Conservation (phyloP, 352 stramenopile genomes). For the Peronospora tabacina region DNA sequence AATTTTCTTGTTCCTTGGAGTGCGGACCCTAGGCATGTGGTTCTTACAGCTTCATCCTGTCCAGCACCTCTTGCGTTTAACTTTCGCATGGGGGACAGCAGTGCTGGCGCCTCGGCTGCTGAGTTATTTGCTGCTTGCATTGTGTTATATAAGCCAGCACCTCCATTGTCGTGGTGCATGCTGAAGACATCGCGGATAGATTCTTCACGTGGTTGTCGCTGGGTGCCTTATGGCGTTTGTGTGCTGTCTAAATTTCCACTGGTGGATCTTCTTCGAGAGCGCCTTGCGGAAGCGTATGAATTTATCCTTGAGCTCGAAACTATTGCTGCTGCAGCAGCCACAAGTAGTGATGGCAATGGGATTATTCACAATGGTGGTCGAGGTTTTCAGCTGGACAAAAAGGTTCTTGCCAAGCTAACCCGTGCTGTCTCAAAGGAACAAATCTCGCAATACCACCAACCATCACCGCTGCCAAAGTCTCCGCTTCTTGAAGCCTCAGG, state of each 20-base stretch:
- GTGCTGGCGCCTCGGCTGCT: constrained; percentile 39
- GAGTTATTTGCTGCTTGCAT: constrained; percentile 74
- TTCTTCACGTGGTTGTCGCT: constrained; percentile 35
- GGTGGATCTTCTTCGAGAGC: constrained; percentile 69
- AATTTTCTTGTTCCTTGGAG: constrained; percentile 66
- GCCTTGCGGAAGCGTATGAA: constrained; percentile 74
- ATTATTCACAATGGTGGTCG: constrained; percentile 15
- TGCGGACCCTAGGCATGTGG: constrained; percentile 34
- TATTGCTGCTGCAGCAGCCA: constrained; percentile 31
- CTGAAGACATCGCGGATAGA: constrained; percentile 56
- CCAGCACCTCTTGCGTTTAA: constrained; percentile 61
- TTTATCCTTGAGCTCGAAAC: constrained; percentile 67
- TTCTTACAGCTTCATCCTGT: constrained; percentile 37
- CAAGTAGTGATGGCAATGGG: constrained; percentile 9
- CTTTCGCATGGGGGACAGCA: constrained; percentile 73
- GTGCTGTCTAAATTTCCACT: constrained; percentile 80
- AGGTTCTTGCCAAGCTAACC: constrained; percentile 69
- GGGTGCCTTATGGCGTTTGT: constrained; percentile 76
- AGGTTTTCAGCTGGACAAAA: constrained; percentile 69
- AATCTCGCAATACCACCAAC: constrained; percentile 44
- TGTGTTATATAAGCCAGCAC: constrained; percentile 72
- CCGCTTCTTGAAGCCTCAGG: constrained; percentile 30
- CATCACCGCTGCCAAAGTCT: constrained; percentile 28
- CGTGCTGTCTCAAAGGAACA: constrained; percentile 59
- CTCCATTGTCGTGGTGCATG: constrained; percentile 44